Evolutionary conservation across 768 basidiomycete genomes (phyloP), one percentile per base, ranked within the genome.

Genomic region (Naganishia kalamii): DNA sequence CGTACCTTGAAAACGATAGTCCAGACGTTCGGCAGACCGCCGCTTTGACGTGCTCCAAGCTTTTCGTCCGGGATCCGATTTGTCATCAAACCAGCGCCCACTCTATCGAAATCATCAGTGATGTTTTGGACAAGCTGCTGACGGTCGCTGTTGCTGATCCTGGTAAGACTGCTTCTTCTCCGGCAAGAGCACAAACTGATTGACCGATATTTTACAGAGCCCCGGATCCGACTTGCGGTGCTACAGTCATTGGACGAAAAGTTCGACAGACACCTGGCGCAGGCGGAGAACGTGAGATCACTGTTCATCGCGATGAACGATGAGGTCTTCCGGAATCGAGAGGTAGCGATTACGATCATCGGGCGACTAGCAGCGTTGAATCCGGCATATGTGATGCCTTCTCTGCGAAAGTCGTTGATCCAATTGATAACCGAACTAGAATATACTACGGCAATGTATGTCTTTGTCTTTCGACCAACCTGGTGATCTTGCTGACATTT

Each of bases 381-480:
- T 73, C 96, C 96, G 0, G 96, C 96, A 17, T 96, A 97, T 80
- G 92, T 99, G 21, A 97, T 99, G 88, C 94, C 96, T 10, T 92
- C 91, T 3, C 81, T 99, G 25, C 85, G 96, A 50, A 98, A 98
- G 78, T 87, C 92, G 1, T 81, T 99, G 65, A 96, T 98, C 62
- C 94, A 98, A 75, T 84, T 99, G 7, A 81, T 99, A 65, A 98
- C 96, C 0, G 96, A 98, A 79, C 80, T 99, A 40, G 93, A 98
- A 79, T 98, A 97, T 74, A 91, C 92, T 3, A 92, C 89, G 1
- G 86, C 92, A 57, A 81, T 81, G 86, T 88, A 79, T 81, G 92
- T 86, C 7, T 13, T 61, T 23, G 44, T 43, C 2, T 23, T 11
- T 12, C 23, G 11, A 41, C 23, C 0, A 23, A 44, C 21, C 19